These are phyloP conservation scores for Cordyceps fumosorosea DNA, from an alignment of 2,329 filamentous ascomycete genomes.

Conservation along the genomic window DNA sequence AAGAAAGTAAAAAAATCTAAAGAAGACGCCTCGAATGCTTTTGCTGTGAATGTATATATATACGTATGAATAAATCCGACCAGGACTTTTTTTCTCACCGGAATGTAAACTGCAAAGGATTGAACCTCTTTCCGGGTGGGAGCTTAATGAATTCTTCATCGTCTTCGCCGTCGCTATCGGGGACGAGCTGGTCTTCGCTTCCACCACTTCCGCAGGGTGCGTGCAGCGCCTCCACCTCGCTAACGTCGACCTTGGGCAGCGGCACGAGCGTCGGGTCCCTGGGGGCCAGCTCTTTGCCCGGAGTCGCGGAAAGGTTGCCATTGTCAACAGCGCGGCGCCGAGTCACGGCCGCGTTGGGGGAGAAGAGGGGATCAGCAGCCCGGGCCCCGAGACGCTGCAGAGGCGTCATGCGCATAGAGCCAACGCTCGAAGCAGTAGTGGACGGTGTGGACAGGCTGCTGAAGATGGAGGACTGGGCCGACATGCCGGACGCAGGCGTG, in stretches of 20 bases:
- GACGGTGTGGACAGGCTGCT: constrained; percentile 31
- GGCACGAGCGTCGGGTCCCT: constrained; percentile 50
- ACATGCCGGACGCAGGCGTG: constrained; percentile 31
- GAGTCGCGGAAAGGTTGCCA: constrained; percentile 22
- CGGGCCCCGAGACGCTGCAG: constrained; percentile 45
- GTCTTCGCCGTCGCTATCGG: constrained; percentile 43
- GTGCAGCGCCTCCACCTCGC: constrained; percentile 47
- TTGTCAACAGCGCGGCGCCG: not conserved
- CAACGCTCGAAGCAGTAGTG: constrained; percentile 35
- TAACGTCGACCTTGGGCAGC: constrained; percentile 46
- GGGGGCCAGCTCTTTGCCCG: constrained; percentile 22
- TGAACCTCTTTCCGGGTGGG: constrained; percentile 27
- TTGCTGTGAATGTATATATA: not conserved
- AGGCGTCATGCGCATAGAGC: constrained; percentile 42
- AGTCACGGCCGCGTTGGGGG: not conserved
- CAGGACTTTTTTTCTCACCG: not conserved
- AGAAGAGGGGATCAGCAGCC: constrained; percentile 10
- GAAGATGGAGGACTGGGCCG: constrained; percentile 30
- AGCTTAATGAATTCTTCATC: constrained; percentile 25
- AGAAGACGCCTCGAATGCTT: constrained; percentile 1
- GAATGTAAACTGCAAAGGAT: constrained; percentile 45
- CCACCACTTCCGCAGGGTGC: constrained; percentile 29
- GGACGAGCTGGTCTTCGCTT: constrained; percentile 52
- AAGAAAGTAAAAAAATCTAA: not conserved
- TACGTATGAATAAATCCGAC: not conserved